Conservation (phyloP, 2,329 filamentous ascomycete species). For the Paecilomyces variotii region DNA sequence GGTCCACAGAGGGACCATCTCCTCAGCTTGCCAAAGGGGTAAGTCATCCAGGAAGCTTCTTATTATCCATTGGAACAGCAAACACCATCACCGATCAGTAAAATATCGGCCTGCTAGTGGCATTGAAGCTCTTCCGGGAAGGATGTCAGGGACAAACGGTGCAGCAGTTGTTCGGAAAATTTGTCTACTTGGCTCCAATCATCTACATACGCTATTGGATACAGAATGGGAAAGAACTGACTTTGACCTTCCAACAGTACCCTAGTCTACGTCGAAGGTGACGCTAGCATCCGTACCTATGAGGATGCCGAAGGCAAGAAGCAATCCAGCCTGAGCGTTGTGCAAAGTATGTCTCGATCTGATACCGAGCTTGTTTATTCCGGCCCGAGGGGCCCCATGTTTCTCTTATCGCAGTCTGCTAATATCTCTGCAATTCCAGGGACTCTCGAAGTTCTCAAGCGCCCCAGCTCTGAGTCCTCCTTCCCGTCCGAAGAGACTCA, state of each 20-base stretch:
- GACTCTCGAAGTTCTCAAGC: slow-evolving; percentile 26
- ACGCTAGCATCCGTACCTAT: slow-evolving; percentile 61
- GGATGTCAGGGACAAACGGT: background rate
- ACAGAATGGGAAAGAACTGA: slow-evolving; percentile 7
- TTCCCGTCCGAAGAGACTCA: slow-evolving; percentile 5
- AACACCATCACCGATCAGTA: background rate
- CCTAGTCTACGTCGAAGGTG: slow-evolving; percentile 74
- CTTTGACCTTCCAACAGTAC: slow-evolving; percentile 46
- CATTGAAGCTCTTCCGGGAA: too few species aligned
- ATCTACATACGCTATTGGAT: background rate
- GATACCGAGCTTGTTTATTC: background rate
- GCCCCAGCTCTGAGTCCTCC: slow-evolving; percentile 11
- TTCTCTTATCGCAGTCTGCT: background rate
- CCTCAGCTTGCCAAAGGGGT: slow-evolving; percentile 75
- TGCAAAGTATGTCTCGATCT: slow-evolving; percentile 60
- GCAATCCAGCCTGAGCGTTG: slow-evolving; percentile 55
- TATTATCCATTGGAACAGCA: background rate
- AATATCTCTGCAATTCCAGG: slow-evolving; percentile 11
- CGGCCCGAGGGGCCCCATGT: background rate
- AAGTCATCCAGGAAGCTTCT: slow-evolving; percentile 33
- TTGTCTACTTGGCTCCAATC: background rate
- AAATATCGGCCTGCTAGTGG: background rate
- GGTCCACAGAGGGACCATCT: slow-evolving; percentile 64
- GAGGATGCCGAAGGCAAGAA: slow-evolving; percentile 64
- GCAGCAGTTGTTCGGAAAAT: background rate